Base-by-base conservation (phyloP, 2,329 filamentous ascomycete species). In the Cytospora piceicola region DNA sequence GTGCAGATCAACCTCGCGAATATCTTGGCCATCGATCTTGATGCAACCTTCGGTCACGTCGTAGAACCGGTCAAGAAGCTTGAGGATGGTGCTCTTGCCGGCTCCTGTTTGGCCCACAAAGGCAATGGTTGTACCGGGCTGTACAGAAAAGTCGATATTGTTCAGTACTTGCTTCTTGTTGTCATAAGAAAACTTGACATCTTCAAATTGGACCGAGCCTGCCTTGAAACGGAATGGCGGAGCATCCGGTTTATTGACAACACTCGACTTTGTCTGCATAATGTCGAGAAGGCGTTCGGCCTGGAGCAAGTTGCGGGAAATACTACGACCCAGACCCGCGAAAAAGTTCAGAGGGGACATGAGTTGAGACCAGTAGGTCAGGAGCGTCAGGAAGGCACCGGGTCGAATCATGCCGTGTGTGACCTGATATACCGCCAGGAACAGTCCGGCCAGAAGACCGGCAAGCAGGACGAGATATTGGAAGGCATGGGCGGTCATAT, bases 351-450 rank as follows among this genome's bases (percentile, higher is more conserved):
- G 81, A 2, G 90, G 90, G 2, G 85, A 83, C 54, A 90, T 89
- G 46, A 93, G 81, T 72, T 92, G 90, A 22, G 85, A 84, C 89
- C 91, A 91, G 75, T 92, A 93, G 61, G 88, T 89, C 67, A 92
- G 77, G 20, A 93, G 80, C 77, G 88, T 86, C 63, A 90, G 87
- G 70, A 93, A 92, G 69, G 90, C 83, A 63, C 90, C 90, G 5
- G 85, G 83, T 61, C 83, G 76, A 1, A 83, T 83, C n/a, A 81
- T 82, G 7, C 65, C 64, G n/a, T 55, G 66, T 2, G 83, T 88
- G 62, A 93, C 88, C 68, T 90, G 88, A 73, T 88, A 90, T 0
- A 88, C 83, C 2, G 85, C 85, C 51, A 88, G 70, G 70, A 86
- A 85, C 2, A 84, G 81, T 42, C 85, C 85, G 4, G 89, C 89